Percentiles rank a stretch among this genome's conserved stretches.
phyloP scores from a whole-genome alignment of 2,329 filamentous ascomycete species.

The Colletotrichum somersetense region DNA sequence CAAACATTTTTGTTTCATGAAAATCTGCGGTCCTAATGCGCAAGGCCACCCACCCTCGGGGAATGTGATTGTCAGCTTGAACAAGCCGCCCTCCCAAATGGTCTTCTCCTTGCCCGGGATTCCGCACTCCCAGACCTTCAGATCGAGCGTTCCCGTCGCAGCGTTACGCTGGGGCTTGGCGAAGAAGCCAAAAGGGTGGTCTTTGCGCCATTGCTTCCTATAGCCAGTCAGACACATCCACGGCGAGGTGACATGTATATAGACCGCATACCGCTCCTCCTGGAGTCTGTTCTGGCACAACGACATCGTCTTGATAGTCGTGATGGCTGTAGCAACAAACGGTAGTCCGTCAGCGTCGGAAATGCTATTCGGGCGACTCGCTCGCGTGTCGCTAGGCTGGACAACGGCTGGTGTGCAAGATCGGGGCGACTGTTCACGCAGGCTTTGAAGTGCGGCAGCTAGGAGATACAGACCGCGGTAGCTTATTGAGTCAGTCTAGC shows the following conservation, averaged over 20 bases:
- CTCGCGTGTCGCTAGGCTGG: slow-evolving; percentile 16
- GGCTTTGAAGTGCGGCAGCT: neutral
- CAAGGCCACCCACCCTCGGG: slow-evolving; percentile 79
- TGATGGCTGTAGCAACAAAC: neutral
- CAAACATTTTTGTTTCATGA: slow-evolving; percentile 5
- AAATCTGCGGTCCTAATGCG: neutral
- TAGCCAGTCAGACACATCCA: slow-evolving; percentile 43
- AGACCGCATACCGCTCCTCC: slow-evolving; percentile 80
- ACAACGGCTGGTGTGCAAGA: slow-evolving; percentile 1
- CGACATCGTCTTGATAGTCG: slow-evolving; percentile 71
- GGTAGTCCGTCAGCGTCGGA: neutral
- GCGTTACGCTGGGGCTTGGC: slow-evolving; percentile 84
- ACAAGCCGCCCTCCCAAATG: slow-evolving; percentile 96
- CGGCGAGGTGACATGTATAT: slow-evolving; percentile 25
- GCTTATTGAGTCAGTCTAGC: neutral
- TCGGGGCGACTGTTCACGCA: slow-evolving; percentile 2
- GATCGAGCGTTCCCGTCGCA: slow-evolving; percentile 83
- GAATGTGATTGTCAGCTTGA: slow-evolving; percentile 93
- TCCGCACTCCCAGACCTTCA: slow-evolving; percentile 97
- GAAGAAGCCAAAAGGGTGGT: slow-evolving; percentile 98
- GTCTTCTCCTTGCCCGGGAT: slow-evolving; percentile 97
- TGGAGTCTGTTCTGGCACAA: slow-evolving; percentile 89
- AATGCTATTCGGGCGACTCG: slow-evolving; percentile 14
- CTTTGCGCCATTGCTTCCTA: slow-evolving; percentile 96
- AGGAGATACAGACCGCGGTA: neutral